Evolutionary conservation across 768 basidiomycete species (phyloP), one percentile per base, ranked within the genome.

Genomic region (Gloeophyllum trabeum): DNA sequence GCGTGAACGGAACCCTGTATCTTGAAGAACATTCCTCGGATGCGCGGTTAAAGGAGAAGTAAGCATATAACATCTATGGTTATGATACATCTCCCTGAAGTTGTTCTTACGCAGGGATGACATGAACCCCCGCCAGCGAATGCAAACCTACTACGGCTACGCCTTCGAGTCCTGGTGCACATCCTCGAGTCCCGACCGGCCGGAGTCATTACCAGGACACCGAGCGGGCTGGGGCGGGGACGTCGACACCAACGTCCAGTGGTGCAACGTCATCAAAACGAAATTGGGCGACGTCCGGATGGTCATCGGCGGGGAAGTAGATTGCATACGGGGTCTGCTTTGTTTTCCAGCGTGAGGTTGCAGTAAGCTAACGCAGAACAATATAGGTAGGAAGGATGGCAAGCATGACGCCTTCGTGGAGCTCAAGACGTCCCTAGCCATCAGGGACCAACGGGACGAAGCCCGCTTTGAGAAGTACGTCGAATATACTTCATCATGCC

Each of bases 91-190:
- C 44, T 34, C 49, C 21, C 36, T 12, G 18, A 16, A 22, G n/a
- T 25, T 28, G 36, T 24, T 42, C 39, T 26, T 16, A 5, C 13
- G 23, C 43, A 90, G 89, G 54, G 73, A 83, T 41, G 63, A 80
- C 44, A 69, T 81, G 61, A 61, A 71, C n/a, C 71, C 75, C 7
- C 71, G 71, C 10, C 80, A 82, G 23, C 74, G 72, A 1, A 61
- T 70, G 20, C 75, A 79, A 53, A 70, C 71, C 6, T 93, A 93
- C 58, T 87, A 81, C 56, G 90, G 88, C 14, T 92, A 92, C 58
- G 74, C 88, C 0, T 93, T 93, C 49, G 90, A 93, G 56, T 84
- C 87, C 13, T 93, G 81, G 52, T 89, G 85, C 58, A 92, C 90
- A 3, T 59, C 61, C 2, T 54, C 65, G 36, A 21, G 20, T 21